A percentile compares a stretch with the other conserved stretches of the same genome.
These are phyloP conservation scores for Penicillium paxilli DNA, from an alignment of 495 filamentous ascomycete species.

Conservation along the genomic window DNA sequence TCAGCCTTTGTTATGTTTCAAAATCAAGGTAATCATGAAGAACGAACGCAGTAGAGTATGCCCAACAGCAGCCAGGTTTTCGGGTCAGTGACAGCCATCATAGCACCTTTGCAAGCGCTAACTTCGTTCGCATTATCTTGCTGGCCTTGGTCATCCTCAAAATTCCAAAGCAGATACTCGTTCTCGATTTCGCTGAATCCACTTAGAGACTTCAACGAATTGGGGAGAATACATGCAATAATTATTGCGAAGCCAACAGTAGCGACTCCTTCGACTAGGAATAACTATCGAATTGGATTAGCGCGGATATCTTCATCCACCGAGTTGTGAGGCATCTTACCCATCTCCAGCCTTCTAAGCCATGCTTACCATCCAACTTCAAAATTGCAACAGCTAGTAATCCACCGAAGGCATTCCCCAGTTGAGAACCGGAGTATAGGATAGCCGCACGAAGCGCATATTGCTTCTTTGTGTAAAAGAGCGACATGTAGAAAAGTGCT, in stretches of 20 bases:
- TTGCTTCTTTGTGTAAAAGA: slow-evolving; percentile 44
- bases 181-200: slow-evolving; percentile 26
- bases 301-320: neutral
- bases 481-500: slow-evolving; percentile 35
- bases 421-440: slow-evolving; percentile 38
- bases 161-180: slow-evolving; percentile 21
- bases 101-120: slow-evolving; percentile 17
- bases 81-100: slow-evolving; percentile 15
- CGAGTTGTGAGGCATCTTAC: slow-evolving; percentile 15
- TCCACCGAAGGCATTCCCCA: slow-evolving; percentile 44
- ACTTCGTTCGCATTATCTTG: slow-evolving; percentile 17
- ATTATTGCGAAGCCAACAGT: slow-evolving; percentile 15
- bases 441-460: slow-evolving; percentile 38
- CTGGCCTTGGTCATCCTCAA: slow-evolving; percentile 21
- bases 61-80: slow-evolving; percentile 21
- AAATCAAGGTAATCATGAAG: neutral
- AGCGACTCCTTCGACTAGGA: slow-evolving; percentile 2
- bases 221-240: slow-evolving; percentile 15
- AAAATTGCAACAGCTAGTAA: slow-evolving; percentile 34
- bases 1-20: neutral
- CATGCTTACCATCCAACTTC: slow-evolving; percentile 25
- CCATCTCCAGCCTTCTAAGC: slow-evolving; percentile 78
- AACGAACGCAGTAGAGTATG: slow-evolving; percentile 4
- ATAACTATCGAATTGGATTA: slow-evolving; percentile 1
- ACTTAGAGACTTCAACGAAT: slow-evolving; percentile 17